These are phyloP conservation scores for Scutellaria minor DNA, from an alignment of 257 asterid genomes.

Conservation along the genomic window DNA sequence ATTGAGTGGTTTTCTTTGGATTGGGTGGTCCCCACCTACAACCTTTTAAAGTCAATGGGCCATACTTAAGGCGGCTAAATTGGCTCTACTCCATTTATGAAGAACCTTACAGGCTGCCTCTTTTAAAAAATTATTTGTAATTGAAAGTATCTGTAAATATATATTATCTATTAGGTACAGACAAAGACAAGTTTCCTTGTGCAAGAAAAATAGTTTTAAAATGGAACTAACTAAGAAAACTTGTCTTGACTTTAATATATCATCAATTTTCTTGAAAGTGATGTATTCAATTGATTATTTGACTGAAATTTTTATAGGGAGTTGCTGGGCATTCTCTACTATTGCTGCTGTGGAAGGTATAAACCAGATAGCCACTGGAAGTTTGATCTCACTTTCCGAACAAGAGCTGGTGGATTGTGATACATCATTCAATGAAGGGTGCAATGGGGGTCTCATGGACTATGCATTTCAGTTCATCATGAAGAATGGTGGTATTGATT, in stretches of 20 bases:
- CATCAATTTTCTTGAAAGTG: slow-evolving; percentile 9
- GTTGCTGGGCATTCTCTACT: slow-evolving; percentile 79
- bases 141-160: neutral
- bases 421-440: slow-evolving; percentile 51
- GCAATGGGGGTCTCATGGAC: slow-evolving; percentile 76
- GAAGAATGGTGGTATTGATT: slow-evolving; percentile 65
- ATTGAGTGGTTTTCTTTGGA: neutral
- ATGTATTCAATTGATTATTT: neutral
- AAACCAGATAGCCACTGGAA: slow-evolving; percentile 53
- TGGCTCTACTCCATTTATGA: slow-evolving; percentile 30
- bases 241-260: neutral
- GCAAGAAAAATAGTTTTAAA: neutral
- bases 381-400: slow-evolving; percentile 58
- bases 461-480: slow-evolving; percentile 65
- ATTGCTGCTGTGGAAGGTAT: slow-evolving; percentile 62
- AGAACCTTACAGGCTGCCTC: neutral
- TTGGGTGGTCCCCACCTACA: slow-evolving; percentile 23
- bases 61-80: slow-evolving; percentile 25
- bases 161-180: neutral
- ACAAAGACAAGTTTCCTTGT: neutral
- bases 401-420: slow-evolving; percentile 73
- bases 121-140: neutral
- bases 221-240: neutral
- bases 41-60: slow-evolving; percentile 10
- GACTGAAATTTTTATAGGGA: slow-evolving; percentile 43